Percentiles rank a stretch among this genome's conserved stretches.
These are phyloP conservation scores for Lophiostoma macrostomum DNA, from an alignment of 495 filamentous ascomycete species.

Conservation along the genomic window DNA sequence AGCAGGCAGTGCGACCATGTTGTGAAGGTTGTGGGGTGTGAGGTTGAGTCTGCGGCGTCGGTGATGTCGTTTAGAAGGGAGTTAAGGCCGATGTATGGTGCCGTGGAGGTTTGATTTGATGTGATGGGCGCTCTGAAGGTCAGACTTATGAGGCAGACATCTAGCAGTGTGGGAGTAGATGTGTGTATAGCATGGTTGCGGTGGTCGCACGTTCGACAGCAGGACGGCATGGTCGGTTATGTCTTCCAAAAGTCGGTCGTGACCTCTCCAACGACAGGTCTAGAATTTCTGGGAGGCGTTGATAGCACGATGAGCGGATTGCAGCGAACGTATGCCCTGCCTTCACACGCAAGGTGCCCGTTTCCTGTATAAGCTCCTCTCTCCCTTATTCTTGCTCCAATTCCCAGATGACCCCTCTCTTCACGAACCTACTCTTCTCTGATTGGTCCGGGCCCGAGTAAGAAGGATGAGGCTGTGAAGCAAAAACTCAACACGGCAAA, in stretches of 20 bases:
- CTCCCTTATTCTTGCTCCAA: no score
- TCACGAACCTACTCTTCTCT: neutral
- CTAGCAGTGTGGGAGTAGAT: constrained; percentile 9
- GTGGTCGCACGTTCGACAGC: constrained; percentile 23
- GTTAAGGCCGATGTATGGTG: constrained; percentile 6
- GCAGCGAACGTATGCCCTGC: no score
- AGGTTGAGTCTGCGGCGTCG: constrained; percentile 8
- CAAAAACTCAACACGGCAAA: no score
- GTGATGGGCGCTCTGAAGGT: constrained; percentile 8
- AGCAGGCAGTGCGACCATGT: constrained; percentile 16
- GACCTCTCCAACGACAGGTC: no score
- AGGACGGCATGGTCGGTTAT: constrained; percentile 9
- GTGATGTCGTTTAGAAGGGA: constrained; percentile 19
- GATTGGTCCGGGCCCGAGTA: neutral
- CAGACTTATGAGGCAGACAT: constrained; percentile 17
- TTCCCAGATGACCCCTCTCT: no score
- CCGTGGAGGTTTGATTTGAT: neutral
- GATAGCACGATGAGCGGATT: neutral
- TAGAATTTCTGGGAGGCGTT: no score
- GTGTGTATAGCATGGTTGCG: constrained; percentile 13
- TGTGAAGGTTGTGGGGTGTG: constrained; percentile 17
- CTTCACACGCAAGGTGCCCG: no score
- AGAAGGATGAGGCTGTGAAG: constrained; percentile 6
- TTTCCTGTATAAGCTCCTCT: no score
- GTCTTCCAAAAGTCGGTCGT: no score